phyloP scores from a whole-genome alignment of 164 flowering plant genomes.

The Malania oleifera region DNA sequence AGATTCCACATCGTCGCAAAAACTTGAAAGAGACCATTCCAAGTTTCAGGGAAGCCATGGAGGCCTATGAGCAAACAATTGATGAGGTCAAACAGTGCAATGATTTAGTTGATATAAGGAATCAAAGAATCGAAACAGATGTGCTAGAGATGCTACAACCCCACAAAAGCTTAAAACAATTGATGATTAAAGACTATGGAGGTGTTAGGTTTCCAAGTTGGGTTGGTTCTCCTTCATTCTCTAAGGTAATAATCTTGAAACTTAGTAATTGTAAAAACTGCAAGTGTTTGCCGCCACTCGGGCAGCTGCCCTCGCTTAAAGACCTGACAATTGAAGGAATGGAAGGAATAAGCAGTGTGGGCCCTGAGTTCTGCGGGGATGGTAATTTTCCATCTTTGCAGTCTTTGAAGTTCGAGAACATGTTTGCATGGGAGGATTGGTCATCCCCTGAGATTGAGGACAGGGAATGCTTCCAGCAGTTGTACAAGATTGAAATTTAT shows the following conservation, averaged over 20 bases:
- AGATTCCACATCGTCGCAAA: too few species aligned
- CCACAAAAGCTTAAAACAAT: constrained; percentile 9
- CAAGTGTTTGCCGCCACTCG: constrained; percentile 23
- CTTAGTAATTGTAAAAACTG: constrained; percentile 14
- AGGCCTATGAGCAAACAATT: too few species aligned
- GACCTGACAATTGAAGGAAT: constrained; percentile 9
- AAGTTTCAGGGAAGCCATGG: too few species aligned
- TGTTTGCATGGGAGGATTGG: constrained; percentile 28
- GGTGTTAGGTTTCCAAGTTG: constrained; percentile 21
- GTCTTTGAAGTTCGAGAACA: constrained; percentile 19
- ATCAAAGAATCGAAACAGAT: constrained; percentile 6
- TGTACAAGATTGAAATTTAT: too few species aligned
- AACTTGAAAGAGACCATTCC: too few species aligned
- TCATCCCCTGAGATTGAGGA: constrained; percentile 9
- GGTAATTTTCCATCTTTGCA: constrained; percentile 18
- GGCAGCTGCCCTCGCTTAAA: constrained; percentile 16
- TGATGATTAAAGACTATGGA: constrained; percentile 6
- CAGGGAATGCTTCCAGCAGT: too few species aligned
- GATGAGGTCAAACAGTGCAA: too few species aligned
- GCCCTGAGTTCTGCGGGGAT: constrained; percentile 21
- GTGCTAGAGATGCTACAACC: constrained; percentile 22
- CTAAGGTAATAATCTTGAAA: constrained; percentile 5
- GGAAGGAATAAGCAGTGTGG: constrained; percentile 12
- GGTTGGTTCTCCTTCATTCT: constrained; percentile 12
- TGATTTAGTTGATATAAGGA: neutral